Base-by-base conservation (phyloP, 176 grass and related monocot genomes). In the Guadua angustifolia region DNA sequence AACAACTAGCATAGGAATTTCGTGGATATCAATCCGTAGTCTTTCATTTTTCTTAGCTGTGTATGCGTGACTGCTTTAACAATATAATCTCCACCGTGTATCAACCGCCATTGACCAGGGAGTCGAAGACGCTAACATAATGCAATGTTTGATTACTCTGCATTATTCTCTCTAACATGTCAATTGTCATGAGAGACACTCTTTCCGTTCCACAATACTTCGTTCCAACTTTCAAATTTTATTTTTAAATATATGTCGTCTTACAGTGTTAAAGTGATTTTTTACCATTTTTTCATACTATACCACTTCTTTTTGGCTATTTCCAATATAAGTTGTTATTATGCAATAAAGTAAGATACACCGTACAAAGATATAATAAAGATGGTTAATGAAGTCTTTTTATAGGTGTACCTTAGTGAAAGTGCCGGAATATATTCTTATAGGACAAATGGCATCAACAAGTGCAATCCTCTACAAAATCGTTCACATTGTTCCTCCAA, bases 91-190 rank as follows among this genome's bases (percentile, higher is more conserved):
- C 19, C 36, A 66, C 35, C 67, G 44, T 86, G 32, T 24, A 35
- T 79, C 32, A 63, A 79, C 84, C 55, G 24, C 56, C n/a, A 72
- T 73, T 79, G 21, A 53, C 53, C 9, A 5, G 29, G 32, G 32
- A 21, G 14, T 2, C 13, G 74, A 85, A 59, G 51, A 9, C 2
- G 21, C 22, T 58, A 9, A 9, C 9, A 51, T 26, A 62, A 62
- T 29, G 29, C 6, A 50, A 63, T 25, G 6, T 8, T 72, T 71
- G 66, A 79, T 86, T 40, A 63, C 66, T 52, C 66, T 7, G 74
- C 52, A 84, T 84, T 49, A 79, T 79, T 62, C 53, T 36, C 42
- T 68, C 51, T 13, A n/a, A 16, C 65, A 70, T 59, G 64, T 49
- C 42, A 40, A 8, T 43, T 43, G 42, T 9, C 15, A 38, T 70